Conservation (phyloP, 2,329 filamentous ascomycete species). For the Sphaceloma murrayae region DNA sequence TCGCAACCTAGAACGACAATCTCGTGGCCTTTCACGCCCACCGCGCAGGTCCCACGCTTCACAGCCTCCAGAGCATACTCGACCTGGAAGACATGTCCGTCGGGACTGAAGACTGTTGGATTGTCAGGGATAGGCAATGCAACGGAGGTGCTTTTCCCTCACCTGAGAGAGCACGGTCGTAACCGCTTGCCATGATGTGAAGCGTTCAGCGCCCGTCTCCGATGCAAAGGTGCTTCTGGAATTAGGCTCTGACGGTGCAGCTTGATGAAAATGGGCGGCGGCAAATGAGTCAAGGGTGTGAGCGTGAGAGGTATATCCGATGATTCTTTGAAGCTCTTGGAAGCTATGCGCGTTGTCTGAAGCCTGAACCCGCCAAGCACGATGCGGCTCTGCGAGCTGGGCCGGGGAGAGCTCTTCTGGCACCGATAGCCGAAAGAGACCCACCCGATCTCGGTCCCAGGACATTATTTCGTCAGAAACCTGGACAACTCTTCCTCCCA, state of each 20-base stretch:
- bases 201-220: too few species aligned
- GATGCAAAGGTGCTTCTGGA: not conserved
- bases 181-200: slow-evolving; percentile 72
- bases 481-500: not conserved
- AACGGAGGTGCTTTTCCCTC: slow-evolving; percentile 20
- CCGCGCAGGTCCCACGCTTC: slow-evolving; percentile 98
- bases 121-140: slow-evolving; percentile 33
- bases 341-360: slow-evolving; percentile 1
- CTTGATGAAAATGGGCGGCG: not conserved
- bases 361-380: not conserved
- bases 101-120: slow-evolving; percentile 80
- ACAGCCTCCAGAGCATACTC: slow-evolving; percentile 99
- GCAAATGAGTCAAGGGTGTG: too few species aligned
- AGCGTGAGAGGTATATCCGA: too few species aligned
- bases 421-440: not conserved
- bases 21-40: slow-evolving; percentile 89
- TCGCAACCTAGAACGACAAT: slow-evolving; percentile 96
- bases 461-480: not conserved
- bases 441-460: not conserved
- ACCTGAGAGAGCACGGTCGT: slow-evolving; percentile 64
- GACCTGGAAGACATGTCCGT: slow-evolving; percentile 99
- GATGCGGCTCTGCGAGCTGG: not conserved
- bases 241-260: not conserved
- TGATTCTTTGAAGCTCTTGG: not conserved
- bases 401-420: not conserved